Evolutionary conservation across 768 basidiomycete species (phyloP), one percentile per base, ranked within the genome.

Genomic region (Phanerochaete carnosa): DNA sequence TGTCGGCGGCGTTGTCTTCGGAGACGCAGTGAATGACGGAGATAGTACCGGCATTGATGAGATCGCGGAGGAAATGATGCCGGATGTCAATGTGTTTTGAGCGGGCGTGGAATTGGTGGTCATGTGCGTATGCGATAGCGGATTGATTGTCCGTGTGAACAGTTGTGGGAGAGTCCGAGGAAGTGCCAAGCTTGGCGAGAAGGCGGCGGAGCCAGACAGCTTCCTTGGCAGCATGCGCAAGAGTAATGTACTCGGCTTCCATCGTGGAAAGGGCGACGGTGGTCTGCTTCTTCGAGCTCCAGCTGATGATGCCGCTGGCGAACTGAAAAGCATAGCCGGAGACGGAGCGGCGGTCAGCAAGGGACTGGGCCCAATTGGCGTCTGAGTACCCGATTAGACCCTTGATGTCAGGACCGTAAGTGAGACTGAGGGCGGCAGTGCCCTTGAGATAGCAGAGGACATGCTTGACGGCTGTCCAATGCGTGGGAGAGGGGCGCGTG

Each of bases 241-340:
- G 71, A 11, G 77, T 69, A 39, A 78, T 72, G 62, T 73, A 79
- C 62, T 80, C 75, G 28, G 76, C 74, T 64, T 80, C 78, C 1
- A 73, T 75, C 0, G 73, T 77, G 7, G 77, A 79, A 2, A 73
- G 63, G 0, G 78, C 69, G n/a, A 80, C 75, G 43, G 74, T 64
- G 0, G 66, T 12, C 67, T 83, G 82, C 23, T 73, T 66, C 43
- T 70, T 69, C 29, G 72, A 75, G 8, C 45, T 57, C 79, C 80
- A 82, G 23, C 60, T 66, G 19, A 82, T 66, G 1, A 73, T 69
- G 9, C 75, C 77, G 4, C 64, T 65, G 9, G 65, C 74, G 45
- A 79, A 66, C 43, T 65, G 70, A 64, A 79, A 67, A 13, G 75
- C 45, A 63, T 72, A 78, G 2, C 79, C 78, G 28, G 70, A 66